Evolutionary conservation across 495 filamentous ascomycete species (phyloP).

Genomic region (Podospora bellae-mahoneyi): DNA sequence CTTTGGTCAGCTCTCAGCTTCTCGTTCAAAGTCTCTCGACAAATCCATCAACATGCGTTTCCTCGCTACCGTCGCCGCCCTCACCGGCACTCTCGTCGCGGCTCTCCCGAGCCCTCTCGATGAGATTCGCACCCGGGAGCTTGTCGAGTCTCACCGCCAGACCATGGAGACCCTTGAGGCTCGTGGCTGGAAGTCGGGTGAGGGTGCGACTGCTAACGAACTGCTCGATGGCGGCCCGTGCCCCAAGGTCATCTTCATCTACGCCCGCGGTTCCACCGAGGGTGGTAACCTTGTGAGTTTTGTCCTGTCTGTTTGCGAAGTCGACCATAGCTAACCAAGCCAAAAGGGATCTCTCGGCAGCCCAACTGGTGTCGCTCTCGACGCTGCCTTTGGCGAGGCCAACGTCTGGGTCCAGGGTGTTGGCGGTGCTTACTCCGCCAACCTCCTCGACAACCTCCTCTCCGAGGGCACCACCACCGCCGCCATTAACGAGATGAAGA

Average conservation of each 20-base stretch:
- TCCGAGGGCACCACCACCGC: conserved; percentile 33
- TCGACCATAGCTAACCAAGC: conserved; percentile 5
- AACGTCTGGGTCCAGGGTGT: conserved; percentile 40
- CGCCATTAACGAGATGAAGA: conserved; percentile 36
- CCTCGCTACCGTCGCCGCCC: conserved; percentile 14
- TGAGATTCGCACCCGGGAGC: conserved; percentile 14
- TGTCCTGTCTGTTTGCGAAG: neutral
- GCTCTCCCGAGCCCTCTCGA: conserved; percentile 17
- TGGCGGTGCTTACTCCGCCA: conserved; percentile 35
- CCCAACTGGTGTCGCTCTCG: conserved; percentile 31
- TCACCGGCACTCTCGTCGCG: conserved; percentile 12
- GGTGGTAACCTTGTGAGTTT: conserved; percentile 49
- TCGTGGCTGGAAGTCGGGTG: conserved; percentile 7
- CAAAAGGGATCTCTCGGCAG: conserved; percentile 28
- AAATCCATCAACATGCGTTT: conserved; percentile 1
- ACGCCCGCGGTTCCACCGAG: conserved; percentile 40
- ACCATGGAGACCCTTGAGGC: conserved; percentile 10
- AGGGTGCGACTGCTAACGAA: conserved; percentile 12
- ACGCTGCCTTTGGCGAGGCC: conserved; percentile 23
- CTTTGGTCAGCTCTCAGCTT: neutral
- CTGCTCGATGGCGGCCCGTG: conserved; percentile 31
- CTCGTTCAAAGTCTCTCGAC: neutral
- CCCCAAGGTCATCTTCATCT: conserved; percentile 50
- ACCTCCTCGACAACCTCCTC: conserved; percentile 35
- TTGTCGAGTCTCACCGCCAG: conserved; percentile 10